phyloP scores from a whole-genome alignment of 1,139 yeast genomes.

The Yamadazyma membranifaciens region DNA sequence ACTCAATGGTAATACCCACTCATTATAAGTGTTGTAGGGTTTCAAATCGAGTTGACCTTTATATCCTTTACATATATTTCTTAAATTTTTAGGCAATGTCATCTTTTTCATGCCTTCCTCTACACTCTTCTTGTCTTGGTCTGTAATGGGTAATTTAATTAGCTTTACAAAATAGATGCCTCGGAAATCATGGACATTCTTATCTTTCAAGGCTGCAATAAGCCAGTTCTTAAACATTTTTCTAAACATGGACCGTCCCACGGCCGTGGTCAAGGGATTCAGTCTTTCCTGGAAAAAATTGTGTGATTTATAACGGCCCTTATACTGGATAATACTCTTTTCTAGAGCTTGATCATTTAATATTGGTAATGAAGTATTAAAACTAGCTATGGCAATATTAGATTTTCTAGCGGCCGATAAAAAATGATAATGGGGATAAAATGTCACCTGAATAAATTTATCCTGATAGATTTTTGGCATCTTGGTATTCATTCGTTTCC shows the following conservation, averaged over 20 bases:
- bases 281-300: constrained; percentile 24
- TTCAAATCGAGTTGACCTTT: constrained; percentile 30
- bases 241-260: constrained; percentile 28
- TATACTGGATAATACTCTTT: constrained; percentile 21
- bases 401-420: constrained; percentile 34
- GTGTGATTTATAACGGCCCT: constrained; percentile 25
- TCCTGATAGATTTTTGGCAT: constrained; percentile 23
- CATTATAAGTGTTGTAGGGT: constrained; percentile 52
- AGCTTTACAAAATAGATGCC: constrained; percentile 45
- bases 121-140: constrained; percentile 20
- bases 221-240: constrained; percentile 25
- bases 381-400: constrained; percentile 36
- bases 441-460: constrained; percentile 25
- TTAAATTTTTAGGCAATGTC: neutral
- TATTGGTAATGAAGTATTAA: constrained; percentile 27
- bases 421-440: constrained; percentile 29
- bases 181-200: constrained; percentile 18
- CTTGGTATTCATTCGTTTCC: constrained; percentile 13
- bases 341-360: constrained; percentile 28
- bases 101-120: constrained; percentile 1
- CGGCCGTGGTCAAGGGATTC: constrained; percentile 35
- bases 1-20: constrained; percentile 20
- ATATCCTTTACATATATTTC: constrained; percentile 19
- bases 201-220: constrained; percentile 15
- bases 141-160: constrained; percentile 34